Evolutionary conservation across 805 yeast species (phyloP).

Genomic region (Danielia reshetovae): DNA sequence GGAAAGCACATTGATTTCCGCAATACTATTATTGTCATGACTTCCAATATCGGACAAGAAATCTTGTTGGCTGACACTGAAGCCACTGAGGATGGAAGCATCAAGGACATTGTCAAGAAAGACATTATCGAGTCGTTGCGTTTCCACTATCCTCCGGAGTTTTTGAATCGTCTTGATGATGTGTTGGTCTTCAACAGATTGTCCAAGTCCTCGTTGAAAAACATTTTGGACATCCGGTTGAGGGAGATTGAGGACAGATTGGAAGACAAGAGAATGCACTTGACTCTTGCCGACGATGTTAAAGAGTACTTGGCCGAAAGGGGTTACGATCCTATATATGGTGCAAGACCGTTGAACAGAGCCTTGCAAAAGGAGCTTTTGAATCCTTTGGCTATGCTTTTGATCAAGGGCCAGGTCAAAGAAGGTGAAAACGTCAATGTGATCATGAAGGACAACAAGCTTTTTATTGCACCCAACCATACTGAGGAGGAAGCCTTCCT

Average conservation of each 20-base stretch:
- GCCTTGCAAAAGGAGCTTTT: slow-evolving; percentile 77
- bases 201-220: slow-evolving; percentile 67
- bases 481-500: slow-evolving; percentile 9
- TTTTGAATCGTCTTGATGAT: slow-evolving; percentile 90
- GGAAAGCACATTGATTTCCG: slow-evolving; percentile 93
- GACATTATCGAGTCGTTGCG: slow-evolving; percentile 68
- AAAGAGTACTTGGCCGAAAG: slow-evolving; percentile 74
- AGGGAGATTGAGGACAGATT: slow-evolving; percentile 77
- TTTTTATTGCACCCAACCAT: slow-evolving; percentile 33
- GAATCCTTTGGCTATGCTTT: slow-evolving; percentile 78
- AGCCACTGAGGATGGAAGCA: slow-evolving; percentile 57
- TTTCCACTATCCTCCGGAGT: slow-evolving; percentile 85
- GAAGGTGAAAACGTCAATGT: slow-evolving; percentile 29
- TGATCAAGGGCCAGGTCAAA: slow-evolving; percentile 75
- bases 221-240: slow-evolving; percentile 82
- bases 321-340: slow-evolving; percentile 90
- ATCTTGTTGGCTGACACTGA: slow-evolving; percentile 63
- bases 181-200: slow-evolving; percentile 89
- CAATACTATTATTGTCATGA: slow-evolving; percentile 93
- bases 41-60: slow-evolving; percentile 95
- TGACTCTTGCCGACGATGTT: slow-evolving; percentile 55
- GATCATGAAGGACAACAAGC: slow-evolving; percentile 20
- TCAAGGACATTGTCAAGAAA: slow-evolving; percentile 48
- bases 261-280: slow-evolving; percentile 67
- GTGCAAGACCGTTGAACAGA: slow-evolving; percentile 95